A percentile compares a stretch with the other conserved stretches of the same genome.
Evolutionary conservation across 2,329 filamentous ascomycete species (phyloP).

Genomic region (Fusarium verticillioides): DNA sequence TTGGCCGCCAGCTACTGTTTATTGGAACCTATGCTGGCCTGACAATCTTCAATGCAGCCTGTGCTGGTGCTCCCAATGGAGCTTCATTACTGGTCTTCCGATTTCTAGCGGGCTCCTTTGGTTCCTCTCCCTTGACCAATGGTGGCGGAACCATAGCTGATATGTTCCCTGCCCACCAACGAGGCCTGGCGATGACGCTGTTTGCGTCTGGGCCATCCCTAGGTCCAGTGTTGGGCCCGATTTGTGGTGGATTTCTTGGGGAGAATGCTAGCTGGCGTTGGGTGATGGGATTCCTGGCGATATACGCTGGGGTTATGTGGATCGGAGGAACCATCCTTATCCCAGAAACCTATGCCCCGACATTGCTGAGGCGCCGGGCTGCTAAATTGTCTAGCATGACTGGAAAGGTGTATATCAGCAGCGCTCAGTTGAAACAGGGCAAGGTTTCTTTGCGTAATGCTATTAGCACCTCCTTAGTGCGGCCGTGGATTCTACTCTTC

Average conservation of each 20-base stretch:
- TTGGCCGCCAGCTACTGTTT: background rate
- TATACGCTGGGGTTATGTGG: background rate
- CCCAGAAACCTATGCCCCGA: background rate
- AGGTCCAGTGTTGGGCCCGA: background rate
- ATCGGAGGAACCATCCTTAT: background rate
- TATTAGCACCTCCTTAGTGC: background rate
- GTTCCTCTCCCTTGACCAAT: background rate
- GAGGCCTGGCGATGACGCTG: background rate
- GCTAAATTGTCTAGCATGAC: background rate
- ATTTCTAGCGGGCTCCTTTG: background rate
- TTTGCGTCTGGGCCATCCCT: background rate
- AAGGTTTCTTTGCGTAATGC: background rate
- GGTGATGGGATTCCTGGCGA: background rate
- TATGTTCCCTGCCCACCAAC: background rate
- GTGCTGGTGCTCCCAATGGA: background rate
- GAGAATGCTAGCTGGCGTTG: background rate
- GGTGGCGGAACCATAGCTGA: background rate
- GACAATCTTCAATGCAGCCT: background rate
- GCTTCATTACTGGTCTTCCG: background rate
- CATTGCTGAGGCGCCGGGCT: background rate
- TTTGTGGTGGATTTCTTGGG: background rate
- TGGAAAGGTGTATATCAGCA: background rate
- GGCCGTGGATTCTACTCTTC: background rate
- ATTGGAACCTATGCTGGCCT: background rate
- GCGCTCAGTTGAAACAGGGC: fast-evolving